Base-by-base conservation (phyloP, 2,329 filamentous ascomycete species). In the Xylaria hypoxylon region DNA sequence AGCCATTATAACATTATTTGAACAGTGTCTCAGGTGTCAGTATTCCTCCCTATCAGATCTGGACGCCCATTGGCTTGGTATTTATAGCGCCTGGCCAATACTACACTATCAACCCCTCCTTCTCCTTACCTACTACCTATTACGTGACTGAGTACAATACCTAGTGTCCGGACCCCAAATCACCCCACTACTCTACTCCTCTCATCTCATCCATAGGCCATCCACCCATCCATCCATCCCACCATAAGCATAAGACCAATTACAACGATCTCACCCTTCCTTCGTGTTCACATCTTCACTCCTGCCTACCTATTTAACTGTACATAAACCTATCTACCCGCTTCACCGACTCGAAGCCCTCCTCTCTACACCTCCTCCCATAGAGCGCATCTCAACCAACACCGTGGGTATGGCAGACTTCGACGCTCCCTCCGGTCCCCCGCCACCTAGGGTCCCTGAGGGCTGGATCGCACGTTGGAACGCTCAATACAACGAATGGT, bases 391-490 rank as follows among this genome's bases (percentile, higher is more conserved):
- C 42, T 26, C 57, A 59, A 50, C n/a, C 22, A 62, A 51, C 24
- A 62, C 75, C n/a, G n/a, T n/a, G n/a, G n/a, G 68, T 60, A 87
- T 88, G 86, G 81, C 82, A 71, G 85, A 88, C 70, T 88, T 85
- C 77, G 78, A 80, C 61, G 80, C 86, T 59, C 86, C 86, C 2
- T 57, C 80, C 26, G 86, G 86, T 26, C 86, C 86, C 52, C 86
- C 86, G 71, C 86, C 86, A 56, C 86, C 85, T 68, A 84, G 81
- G 76, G 85, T 86, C 1, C 93, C 92, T 2, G 90, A 92, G 74
- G 94, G 94, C 73, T 97, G 93, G 92, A 89, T 92, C 75, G 91
- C 90, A 11, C 87, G 93, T 70, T 97, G 90, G 87, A 96, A 97
- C 79, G 89, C 91, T 0, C 89, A 96, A 76, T 97, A 97, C 83